Conservation (phyloP, 2,329 filamentous ascomycete genomes). For the Colletotrichum brevisporum region DNA sequence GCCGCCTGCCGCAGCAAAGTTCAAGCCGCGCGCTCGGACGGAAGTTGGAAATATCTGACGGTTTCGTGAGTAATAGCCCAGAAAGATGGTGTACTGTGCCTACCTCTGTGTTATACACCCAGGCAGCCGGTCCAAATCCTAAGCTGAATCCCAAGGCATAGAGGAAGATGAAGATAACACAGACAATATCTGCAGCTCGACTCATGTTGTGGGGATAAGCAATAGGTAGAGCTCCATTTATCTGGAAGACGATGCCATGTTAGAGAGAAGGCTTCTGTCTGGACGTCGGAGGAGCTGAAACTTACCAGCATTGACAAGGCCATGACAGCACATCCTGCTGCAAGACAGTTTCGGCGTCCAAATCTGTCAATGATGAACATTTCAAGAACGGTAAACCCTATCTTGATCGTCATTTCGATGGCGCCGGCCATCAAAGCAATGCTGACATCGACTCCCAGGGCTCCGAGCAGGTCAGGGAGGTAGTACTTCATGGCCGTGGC, state of each 20-base stretch:
- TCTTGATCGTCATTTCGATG: slow-evolving; percentile 70
- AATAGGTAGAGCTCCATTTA: slow-evolving; percentile 68
- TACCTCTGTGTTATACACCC: slow-evolving; percentile 73
- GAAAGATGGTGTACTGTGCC: slow-evolving; percentile 7
- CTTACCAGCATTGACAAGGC: slow-evolving; percentile 65
- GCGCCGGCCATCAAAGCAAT: slow-evolving; percentile 67
- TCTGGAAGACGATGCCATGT: slow-evolving; percentile 48
- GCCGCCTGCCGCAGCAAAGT: slow-evolving; percentile 67
- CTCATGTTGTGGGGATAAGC: slow-evolving; percentile 65
- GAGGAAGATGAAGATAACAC: slow-evolving; percentile 70
- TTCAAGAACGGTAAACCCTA: slow-evolving; percentile 68
- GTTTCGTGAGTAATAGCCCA: no score
- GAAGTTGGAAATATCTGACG: slow-evolving; percentile 69
- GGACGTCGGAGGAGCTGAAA: neutral
- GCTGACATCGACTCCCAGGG: slow-evolving; percentile 63
- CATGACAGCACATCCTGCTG: slow-evolving; percentile 66
- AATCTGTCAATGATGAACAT: slow-evolving; percentile 70
- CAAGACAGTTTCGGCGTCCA: slow-evolving; percentile 64
- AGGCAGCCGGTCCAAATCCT: slow-evolving; percentile 69
- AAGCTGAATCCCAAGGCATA: slow-evolving; percentile 72
- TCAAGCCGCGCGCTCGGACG: slow-evolving; percentile 69
- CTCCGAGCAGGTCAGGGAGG: slow-evolving; percentile 66
- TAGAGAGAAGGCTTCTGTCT: neutral
- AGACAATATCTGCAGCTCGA: slow-evolving; percentile 62
- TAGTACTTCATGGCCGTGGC: slow-evolving; percentile 74